Percentiles rank a stretch among this genome's conserved stretches.
Conservation (phyloP, 2,329 filamentous ascomycete species). For the Diaporthe ampelina region DNA sequence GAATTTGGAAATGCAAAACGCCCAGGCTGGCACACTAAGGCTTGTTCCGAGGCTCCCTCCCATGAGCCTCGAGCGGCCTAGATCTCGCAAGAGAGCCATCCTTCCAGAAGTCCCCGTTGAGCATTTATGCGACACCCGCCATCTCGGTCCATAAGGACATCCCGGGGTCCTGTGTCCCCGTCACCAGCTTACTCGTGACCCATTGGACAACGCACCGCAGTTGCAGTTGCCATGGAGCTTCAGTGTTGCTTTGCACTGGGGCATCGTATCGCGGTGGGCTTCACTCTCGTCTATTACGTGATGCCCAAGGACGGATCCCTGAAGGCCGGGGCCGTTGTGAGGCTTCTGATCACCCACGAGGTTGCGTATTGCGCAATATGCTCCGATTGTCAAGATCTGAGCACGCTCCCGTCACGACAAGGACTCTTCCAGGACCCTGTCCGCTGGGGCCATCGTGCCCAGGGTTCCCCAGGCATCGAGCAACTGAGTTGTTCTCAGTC, state of each 20-base stretch:
- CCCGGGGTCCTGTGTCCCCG: not conserved
- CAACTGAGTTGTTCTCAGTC: not conserved
- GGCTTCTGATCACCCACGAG: slow-evolving; percentile 1
- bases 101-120: slow-evolving; percentile 1
- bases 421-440: not conserved
- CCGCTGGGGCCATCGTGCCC: not conserved
- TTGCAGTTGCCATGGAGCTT: slow-evolving; percentile 15
- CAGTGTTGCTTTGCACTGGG: slow-evolving; percentile 2
- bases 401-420: not conserved
- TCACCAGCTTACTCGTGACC: not conserved
- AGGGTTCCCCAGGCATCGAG: not conserved
- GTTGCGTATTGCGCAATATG: slow-evolving; percentile 1
- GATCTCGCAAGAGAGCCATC: not conserved
- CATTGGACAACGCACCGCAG: not conserved
- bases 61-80: slow-evolving; percentile 8
- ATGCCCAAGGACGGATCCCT: not conserved
- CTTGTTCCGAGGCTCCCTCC: slow-evolving; percentile 15
- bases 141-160: not conserved
- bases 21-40: slow-evolving; percentile 1
- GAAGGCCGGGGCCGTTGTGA: not conserved
- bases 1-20: slow-evolving; percentile 19
- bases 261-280: not conserved
- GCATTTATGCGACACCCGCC: slow-evolving; percentile 8
- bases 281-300: not conserved
- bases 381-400: slow-evolving; percentile 9